These are phyloP conservation scores for Candida piceae DNA, from an alignment of 805 yeast genomes.

Conservation along the genomic window DNA sequence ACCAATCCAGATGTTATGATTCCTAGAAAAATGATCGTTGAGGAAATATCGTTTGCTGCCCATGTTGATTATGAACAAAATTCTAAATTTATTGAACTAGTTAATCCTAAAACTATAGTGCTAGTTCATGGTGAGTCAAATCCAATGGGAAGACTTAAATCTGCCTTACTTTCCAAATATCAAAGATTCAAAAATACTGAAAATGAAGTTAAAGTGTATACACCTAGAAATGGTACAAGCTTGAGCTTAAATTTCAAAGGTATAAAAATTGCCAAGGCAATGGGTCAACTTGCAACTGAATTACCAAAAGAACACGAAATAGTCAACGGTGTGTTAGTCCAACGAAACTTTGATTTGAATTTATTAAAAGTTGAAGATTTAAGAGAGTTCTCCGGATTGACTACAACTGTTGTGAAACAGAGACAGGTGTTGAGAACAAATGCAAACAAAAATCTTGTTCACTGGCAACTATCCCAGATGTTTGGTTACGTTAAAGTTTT, in stretches of 20 bases:
- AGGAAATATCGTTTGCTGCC: slow-evolving; percentile 98
- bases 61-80: slow-evolving; percentile 97
- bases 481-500: slow-evolving; percentile 75
- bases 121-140: slow-evolving; percentile 96
- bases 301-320: slow-evolving; percentile 35
- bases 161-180: slow-evolving; percentile 86
- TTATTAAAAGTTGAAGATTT: slow-evolving; percentile 81
- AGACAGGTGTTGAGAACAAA: slow-evolving; percentile 72
- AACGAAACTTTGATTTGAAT: slow-evolving; percentile 84
- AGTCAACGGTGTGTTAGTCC: slow-evolving; percentile 81
- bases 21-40: slow-evolving; percentile 82
- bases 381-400: slow-evolving; percentile 80
- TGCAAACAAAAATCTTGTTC: slow-evolving; percentile 74
- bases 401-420: slow-evolving; percentile 80
- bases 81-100: slow-evolving; percentile 81
- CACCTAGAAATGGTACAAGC: slow-evolving; percentile 87
- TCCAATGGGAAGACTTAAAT: slow-evolving; percentile 97
- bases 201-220: slow-evolving; percentile 83
- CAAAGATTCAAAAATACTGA: slow-evolving; percentile 77
- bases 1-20: slow-evolving; percentile 76
- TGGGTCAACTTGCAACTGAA: slow-evolving; percentile 48
- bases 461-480: slow-evolving; percentile 93
- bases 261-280: slow-evolving; percentile 71
- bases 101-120: slow-evolving; percentile 79
- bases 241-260: slow-evolving; percentile 76